A percentile compares a stretch with the other conserved stretches of the same genome.
Conservation (phyloP, 2,329 filamentous ascomycete species). For the Neobulgaria alba region DNA sequence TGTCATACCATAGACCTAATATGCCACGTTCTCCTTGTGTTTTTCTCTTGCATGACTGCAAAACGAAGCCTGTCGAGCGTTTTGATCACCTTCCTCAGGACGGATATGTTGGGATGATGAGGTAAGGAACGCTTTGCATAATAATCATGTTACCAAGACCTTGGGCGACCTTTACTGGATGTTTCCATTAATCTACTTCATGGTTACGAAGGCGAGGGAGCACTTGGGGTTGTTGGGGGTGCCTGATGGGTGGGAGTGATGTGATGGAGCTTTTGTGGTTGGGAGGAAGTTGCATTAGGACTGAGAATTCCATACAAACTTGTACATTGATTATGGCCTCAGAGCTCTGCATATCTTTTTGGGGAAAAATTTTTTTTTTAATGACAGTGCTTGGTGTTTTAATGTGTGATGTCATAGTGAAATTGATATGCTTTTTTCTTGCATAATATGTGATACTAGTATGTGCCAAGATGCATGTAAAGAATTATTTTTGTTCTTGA, state of each 20-base stretch:
- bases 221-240: no score
- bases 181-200: neutral
- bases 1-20: slow-evolving; percentile 30
- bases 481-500: no score
- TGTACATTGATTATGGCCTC: neutral
- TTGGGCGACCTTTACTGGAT: neutral
- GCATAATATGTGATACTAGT: no score
- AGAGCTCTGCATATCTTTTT: neutral
- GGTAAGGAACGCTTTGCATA: slow-evolving; percentile 13
- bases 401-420: no score
- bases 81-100: slow-evolving; percentile 18
- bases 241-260: neutral
- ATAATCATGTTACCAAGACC: slow-evolving; percentile 1
- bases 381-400: no score
- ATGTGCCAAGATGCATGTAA: no score
- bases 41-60: slow-evolving; percentile 15
- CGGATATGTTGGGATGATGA: slow-evolving; percentile 4
- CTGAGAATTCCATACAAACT: neutral
- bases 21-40: slow-evolving; percentile 27
- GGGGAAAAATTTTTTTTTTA: no score
- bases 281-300: neutral
- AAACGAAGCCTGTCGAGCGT: slow-evolving; percentile 19
- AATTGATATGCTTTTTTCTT: no score
- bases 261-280: neutral
- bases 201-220: neutral